These are phyloP conservation scores for Gossypium australe DNA, from an alignment of 345 rosid genomes.

Conservation along the genomic window DNA sequence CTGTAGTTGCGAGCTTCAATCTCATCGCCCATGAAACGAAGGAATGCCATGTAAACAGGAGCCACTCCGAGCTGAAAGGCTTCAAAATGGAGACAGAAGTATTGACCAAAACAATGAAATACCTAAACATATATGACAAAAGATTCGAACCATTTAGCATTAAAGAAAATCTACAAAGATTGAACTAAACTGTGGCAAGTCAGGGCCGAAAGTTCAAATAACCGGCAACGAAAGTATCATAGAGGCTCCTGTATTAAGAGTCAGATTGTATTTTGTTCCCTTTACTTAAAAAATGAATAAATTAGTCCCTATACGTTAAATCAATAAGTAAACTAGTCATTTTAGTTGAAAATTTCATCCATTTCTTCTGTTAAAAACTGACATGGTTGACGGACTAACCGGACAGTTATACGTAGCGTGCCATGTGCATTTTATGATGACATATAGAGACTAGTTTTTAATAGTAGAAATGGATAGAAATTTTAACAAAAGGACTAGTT, in stretches of 20 bases:
- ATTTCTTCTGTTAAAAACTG: no score
- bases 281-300: no score
- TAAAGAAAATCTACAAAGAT: background rate
- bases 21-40: slow-evolving; percentile 96
- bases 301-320: no score
- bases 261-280: no score
- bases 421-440: no score
- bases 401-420: no score
- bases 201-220: background rate
- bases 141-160: background rate
- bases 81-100: slow-evolving; percentile 94
- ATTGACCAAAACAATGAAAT: slow-evolving; percentile 90
- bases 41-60: slow-evolving; percentile 96
- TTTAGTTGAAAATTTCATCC: no score
- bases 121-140: slow-evolving; percentile 44
- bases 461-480: no score
- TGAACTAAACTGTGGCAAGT: background rate
- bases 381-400: rapidly evolving
- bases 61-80: slow-evolving; percentile 98
- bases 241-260: no score
- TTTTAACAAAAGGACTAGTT: no score
- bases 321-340: no score
- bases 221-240: background rate
- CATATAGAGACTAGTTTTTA: no score
- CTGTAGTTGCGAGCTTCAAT: slow-evolving; percentile 82